Conservation (phyloP, 352 stramenopile species). For the Pilasporangium apinafurcum region DNA sequence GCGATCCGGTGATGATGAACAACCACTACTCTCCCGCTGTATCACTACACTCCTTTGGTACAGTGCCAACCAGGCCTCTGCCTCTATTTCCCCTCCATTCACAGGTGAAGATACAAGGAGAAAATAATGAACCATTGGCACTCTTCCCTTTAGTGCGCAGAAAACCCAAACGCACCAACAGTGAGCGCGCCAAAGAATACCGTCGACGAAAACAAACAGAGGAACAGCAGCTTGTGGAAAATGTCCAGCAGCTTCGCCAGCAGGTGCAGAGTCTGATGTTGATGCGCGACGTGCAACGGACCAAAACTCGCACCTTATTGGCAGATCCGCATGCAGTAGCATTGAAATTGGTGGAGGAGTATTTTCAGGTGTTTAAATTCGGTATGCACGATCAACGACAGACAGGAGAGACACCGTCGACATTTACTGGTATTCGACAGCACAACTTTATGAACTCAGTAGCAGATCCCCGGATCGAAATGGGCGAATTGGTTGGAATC, state of each 20-base stretch:
- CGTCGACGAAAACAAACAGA: neutral
- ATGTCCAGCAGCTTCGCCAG: neutral
- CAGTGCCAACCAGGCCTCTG: too few relatives aligned
- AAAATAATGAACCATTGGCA: too few relatives aligned
- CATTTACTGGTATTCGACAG: neutral
- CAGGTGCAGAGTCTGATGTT: conserved; percentile 1
- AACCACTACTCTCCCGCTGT: too few relatives aligned
- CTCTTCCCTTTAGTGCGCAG: too few relatives aligned
- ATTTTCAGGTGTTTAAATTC: neutral
- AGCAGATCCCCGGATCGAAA: neutral
- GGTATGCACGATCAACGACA: neutral
- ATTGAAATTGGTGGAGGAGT: conserved; percentile 1
- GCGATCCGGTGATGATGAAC: too few relatives aligned
- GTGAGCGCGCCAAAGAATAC: conserved; percentile 2
- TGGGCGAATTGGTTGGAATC: neutral
- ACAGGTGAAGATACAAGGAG: too few relatives aligned
- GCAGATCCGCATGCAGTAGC: too few relatives aligned
- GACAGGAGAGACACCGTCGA: neutral
- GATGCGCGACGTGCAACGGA: neutral
- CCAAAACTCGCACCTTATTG: neutral
- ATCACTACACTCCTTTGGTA: too few relatives aligned
- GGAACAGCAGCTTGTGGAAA: neutral
- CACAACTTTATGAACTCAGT: neutral
- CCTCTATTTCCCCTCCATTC: too few relatives aligned
- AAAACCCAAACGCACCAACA: conserved; percentile 3